Evolutionary conservation across 2,329 filamentous ascomycete species (phyloP).

Genomic region (Sporothrix protearum): DNA sequence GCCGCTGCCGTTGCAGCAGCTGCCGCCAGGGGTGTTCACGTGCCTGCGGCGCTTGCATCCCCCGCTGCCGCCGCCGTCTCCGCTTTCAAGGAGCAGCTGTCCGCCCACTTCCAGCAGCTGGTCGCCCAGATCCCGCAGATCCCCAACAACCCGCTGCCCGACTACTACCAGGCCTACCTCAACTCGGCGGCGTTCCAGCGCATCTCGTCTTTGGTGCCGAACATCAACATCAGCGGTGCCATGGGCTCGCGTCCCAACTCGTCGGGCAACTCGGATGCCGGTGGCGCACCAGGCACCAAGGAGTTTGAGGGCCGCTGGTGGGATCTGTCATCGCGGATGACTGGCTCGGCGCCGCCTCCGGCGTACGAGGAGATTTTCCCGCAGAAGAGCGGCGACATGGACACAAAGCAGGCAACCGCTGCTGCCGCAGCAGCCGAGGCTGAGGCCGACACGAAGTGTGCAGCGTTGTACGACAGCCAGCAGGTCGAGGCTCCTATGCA

Average conservation of each 20-base stretch:
- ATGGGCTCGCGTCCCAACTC: constrained; percentile 45
- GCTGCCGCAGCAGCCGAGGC: constrained; percentile 56
- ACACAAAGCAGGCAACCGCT: constrained; percentile 57
- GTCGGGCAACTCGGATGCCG: constrained; percentile 35
- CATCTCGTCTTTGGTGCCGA: constrained; percentile 69
- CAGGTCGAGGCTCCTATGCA: neutral
- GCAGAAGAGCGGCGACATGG: constrained; percentile 41
- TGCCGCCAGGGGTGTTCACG: constrained; percentile 31
- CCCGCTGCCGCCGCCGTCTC: constrained; percentile 61
- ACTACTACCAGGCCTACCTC: constrained; percentile 67
- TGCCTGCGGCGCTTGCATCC: constrained; percentile 45
- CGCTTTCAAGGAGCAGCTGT: constrained; percentile 69
- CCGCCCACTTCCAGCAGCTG: constrained; percentile 52
- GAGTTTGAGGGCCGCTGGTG: constrained; percentile 61
- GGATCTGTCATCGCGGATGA: constrained; percentile 57
- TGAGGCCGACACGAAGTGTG: constrained; percentile 57
- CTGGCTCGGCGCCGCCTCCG: constrained; percentile 57
- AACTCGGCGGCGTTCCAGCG: constrained; percentile 62
- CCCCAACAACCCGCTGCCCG: constrained; percentile 45
- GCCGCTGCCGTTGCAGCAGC: constrained; percentile 28
- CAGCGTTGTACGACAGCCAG: constrained; percentile 46
- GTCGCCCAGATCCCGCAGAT: constrained; percentile 57
- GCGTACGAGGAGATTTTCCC: constrained; percentile 73
- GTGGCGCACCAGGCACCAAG: constrained; percentile 39
- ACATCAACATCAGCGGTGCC: constrained; percentile 54